A percentile compares a stretch with the other conserved stretches of the same genome.
Conservation (phyloP, 768 basidiomycete species). For the Boletus sp. region DNA sequence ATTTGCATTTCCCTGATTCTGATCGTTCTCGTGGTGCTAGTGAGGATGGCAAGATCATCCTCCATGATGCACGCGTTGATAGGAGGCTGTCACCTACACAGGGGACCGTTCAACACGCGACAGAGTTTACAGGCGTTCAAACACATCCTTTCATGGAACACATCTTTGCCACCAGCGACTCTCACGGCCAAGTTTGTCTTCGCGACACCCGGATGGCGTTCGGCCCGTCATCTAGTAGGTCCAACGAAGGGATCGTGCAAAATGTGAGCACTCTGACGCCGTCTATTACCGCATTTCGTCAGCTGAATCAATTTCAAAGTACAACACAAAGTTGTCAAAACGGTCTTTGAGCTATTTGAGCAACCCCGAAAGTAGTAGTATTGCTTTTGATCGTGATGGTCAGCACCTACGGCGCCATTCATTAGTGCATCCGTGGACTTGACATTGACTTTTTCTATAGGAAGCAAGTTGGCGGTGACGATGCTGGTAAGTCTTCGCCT, state of each 20-base stretch:
- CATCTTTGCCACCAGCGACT: conserved; percentile 66
- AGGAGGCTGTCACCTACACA: conserved; percentile 40
- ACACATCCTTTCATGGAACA: conserved; percentile 69
- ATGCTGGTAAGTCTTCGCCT: conserved; percentile 51
- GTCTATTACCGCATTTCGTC: conserved; percentile 7
- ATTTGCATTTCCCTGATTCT: conserved; percentile 15
- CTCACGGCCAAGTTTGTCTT: conserved; percentile 56
- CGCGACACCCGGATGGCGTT: conserved; percentile 76
- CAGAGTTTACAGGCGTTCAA: conserved; percentile 63
- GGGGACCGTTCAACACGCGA: conserved; percentile 48
- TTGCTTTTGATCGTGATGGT: conserved; percentile 71
- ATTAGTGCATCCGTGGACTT: conserved; percentile 1
- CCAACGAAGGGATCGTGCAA: conserved; percentile 54
- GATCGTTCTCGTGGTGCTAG: conserved; percentile 37
- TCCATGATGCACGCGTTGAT: conserved; percentile 56
- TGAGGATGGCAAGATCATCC: conserved; percentile 66
- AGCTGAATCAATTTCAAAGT: conserved; percentile 40
- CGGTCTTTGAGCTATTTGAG: conserved; percentile 38
- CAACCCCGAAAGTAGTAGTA: conserved; percentile 67
- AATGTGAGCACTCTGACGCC: conserved; percentile 10
- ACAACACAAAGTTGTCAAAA: conserved; percentile 46
- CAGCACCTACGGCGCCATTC: conserved; percentile 6
- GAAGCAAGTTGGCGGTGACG: conserved; percentile 61
- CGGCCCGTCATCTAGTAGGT: conserved; percentile 45
- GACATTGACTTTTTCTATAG: conserved; percentile 33